phyloP scores from a whole-genome alignment of 352 stramenopile species.

The Phytophthora chlamydospora region DNA sequence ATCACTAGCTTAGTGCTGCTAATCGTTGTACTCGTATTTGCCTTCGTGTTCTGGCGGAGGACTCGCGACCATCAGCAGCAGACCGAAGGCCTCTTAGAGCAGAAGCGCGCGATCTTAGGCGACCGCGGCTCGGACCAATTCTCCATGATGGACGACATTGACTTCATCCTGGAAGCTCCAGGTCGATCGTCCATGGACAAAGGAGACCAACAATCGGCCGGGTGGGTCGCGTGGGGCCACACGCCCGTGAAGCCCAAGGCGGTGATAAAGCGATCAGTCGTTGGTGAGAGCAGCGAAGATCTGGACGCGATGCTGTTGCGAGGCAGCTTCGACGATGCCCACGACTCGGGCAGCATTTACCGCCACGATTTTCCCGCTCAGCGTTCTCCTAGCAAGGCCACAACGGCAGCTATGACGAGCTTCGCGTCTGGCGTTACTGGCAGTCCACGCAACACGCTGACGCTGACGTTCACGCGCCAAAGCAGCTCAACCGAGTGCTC shows the following conservation, averaged over 20 bases:
- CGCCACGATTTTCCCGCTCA: conserved; percentile 10
- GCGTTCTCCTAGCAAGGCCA: conserved; percentile 25
- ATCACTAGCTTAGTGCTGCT: conserved; percentile 26
- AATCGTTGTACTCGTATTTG: conserved; percentile 12
- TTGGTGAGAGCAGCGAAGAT: conserved; percentile 12
- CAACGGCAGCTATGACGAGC: conserved; percentile 28
- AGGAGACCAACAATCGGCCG: conserved; percentile 2
- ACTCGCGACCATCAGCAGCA: conserved; percentile 11
- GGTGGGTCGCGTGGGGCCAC: conserved; percentile 22
- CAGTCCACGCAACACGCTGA: conserved; percentile 27
- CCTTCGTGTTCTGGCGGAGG: conserved; percentile 25
- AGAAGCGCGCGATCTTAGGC: conserved; percentile 33
- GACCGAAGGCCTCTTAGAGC: conserved; percentile 12
- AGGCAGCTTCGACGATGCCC: conserved; percentile 15
- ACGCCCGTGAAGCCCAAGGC: conserved; percentile 14
- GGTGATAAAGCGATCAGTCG: background rate
- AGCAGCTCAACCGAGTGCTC: conserved; percentile 12
- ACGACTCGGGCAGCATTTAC: conserved; percentile 13
- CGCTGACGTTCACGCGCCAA: conserved; percentile 16
- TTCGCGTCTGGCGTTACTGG: conserved; percentile 16
- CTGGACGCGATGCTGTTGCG: conserved; percentile 14
- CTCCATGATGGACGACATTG: conserved; percentile 33
- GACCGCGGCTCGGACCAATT: conserved; percentile 22
- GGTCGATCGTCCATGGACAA: conserved; percentile 21
- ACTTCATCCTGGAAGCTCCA: conserved; percentile 34